phyloP scores from a whole-genome alignment of 805 yeast species.

The Yarrowia osloensis region DNA sequence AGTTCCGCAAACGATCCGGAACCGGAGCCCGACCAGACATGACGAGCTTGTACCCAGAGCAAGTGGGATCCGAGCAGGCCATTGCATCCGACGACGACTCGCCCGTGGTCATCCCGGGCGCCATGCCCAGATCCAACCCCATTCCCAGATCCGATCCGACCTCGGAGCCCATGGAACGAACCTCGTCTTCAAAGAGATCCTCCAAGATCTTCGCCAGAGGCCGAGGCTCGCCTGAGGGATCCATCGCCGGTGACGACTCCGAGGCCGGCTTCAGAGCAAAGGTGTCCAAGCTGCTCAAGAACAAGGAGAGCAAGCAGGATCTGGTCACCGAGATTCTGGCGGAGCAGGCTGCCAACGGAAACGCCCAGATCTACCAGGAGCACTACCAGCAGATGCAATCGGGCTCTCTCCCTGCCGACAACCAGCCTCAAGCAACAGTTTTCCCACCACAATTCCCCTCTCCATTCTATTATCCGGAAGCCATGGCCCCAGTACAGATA shows the following conservation, averaged over 20 bases:
- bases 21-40: background rate
- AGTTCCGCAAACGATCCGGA: slow-evolving; percentile 13
- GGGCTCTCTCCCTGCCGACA: background rate
- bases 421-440: background rate
- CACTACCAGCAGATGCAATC: background rate
- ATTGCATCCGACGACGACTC: slow-evolving; percentile 1
- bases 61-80: background rate
- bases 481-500: background rate
- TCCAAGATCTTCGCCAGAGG: slow-evolving; percentile 9
- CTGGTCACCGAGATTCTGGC: background rate
- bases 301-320: slow-evolving; percentile 4
- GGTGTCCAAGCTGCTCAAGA: slow-evolving; percentile 6
- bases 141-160: background rate
- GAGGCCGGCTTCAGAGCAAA: slow-evolving; percentile 13
- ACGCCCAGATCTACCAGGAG: background rate
- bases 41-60: background rate
- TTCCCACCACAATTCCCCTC: background rate
- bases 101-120: background rate
- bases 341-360: background rate
- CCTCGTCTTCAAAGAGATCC: background rate
- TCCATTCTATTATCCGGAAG: background rate
- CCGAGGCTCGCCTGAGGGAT: background rate
- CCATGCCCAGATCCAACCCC: background rate
- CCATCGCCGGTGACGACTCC: slow-evolving; percentile 9
- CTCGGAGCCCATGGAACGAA: background rate